Percentiles rank a stretch among this genome's conserved stretches.
phyloP scores from a whole-genome alignment of 768 basidiomycete species.

The Cyclocybe aegerita region DNA sequence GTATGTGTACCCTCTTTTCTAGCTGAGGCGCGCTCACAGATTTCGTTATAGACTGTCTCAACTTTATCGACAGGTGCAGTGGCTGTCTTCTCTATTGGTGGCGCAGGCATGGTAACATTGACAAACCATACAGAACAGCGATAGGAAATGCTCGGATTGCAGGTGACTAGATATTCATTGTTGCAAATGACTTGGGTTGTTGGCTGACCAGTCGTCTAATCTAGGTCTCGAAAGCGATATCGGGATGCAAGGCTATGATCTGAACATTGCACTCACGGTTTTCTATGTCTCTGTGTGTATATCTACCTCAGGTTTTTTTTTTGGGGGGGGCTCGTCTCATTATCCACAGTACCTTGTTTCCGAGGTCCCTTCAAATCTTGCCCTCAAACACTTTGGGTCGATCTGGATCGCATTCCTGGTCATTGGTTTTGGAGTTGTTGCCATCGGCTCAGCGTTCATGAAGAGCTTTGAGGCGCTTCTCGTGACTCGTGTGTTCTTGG shows the following conservation, averaged over 20 bases:
- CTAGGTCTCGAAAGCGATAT: slow-evolving; percentile 36
- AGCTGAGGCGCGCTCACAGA: not conserved
- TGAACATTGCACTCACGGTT: slow-evolving; percentile 36
- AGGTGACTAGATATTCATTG: not conserved
- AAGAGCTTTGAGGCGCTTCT: slow-evolving; percentile 2
- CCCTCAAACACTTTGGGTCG: slow-evolving; percentile 36
- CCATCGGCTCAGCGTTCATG: slow-evolving; percentile 30
- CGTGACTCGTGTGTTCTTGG: slow-evolving; percentile 3
- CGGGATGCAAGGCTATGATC: slow-evolving; percentile 36
- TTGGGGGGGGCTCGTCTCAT: not conserved
- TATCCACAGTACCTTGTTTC: slow-evolving; percentile 29
- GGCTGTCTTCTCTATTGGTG: too few species aligned
- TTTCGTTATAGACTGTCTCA: slow-evolving; percentile 24
- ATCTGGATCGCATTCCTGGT: slow-evolving; percentile 34
- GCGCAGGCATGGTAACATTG: too few species aligned
- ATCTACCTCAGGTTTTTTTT: not conserved
- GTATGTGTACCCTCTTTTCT: slow-evolving; percentile 20
- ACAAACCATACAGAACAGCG: too few species aligned
- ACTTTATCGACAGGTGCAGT: slow-evolving; percentile 32
- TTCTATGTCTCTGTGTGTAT: slow-evolving; percentile 35
- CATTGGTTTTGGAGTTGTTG: slow-evolving; percentile 31
- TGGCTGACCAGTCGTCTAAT: slow-evolving; percentile 1
- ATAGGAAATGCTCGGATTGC: slow-evolving; percentile 16
- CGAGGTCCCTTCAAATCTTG: slow-evolving; percentile 40
- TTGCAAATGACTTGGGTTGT: too few species aligned